These are phyloP conservation scores for Pelargonium cotyledonis DNA, from an alignment of 441 rosid species.

Conservation along the genomic window DNA sequence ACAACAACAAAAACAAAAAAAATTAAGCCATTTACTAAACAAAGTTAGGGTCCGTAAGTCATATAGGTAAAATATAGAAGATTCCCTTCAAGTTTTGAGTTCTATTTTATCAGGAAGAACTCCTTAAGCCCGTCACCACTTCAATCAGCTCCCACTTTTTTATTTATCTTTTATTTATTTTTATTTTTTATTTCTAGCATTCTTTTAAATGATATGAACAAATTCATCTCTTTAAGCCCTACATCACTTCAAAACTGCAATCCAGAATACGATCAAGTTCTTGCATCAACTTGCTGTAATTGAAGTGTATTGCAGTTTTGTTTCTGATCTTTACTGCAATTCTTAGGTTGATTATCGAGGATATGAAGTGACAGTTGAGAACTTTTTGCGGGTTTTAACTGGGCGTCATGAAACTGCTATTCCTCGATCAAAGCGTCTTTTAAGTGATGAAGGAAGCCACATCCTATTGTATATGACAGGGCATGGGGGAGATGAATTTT, in stretches of 20 bases:
- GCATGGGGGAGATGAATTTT: slow-evolving; percentile 94
- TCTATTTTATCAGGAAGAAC: no score
- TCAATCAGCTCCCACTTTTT: no score
- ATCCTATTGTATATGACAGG: slow-evolving; percentile 98
- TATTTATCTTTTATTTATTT: no score
- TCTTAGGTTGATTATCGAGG: slow-evolving; percentile 93
- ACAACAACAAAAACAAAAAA: no score
- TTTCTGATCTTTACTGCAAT: slow-evolving; percentile 26
- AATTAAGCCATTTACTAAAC: no score
- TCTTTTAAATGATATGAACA: no score
- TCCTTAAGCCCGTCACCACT: no score
- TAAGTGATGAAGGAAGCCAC: slow-evolving; percentile 98
- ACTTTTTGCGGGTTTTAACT: slow-evolving; percentile 80
- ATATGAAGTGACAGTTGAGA: slow-evolving; percentile 90
- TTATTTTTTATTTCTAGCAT: no score
- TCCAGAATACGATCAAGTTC: neutral
- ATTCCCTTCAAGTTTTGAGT: no score
- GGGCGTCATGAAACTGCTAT: slow-evolving; percentile 86
- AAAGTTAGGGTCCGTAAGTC: no score
- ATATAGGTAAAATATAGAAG: no score
- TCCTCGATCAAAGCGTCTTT: slow-evolving; percentile 95
- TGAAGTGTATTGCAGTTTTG: neutral
- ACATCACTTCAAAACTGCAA: neutral
- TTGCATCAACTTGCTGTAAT: neutral
- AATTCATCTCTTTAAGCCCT: no score